phyloP scores from a whole-genome alignment of 2,329 filamentous ascomycete species.

The Trichoderma arundinaceum region DNA sequence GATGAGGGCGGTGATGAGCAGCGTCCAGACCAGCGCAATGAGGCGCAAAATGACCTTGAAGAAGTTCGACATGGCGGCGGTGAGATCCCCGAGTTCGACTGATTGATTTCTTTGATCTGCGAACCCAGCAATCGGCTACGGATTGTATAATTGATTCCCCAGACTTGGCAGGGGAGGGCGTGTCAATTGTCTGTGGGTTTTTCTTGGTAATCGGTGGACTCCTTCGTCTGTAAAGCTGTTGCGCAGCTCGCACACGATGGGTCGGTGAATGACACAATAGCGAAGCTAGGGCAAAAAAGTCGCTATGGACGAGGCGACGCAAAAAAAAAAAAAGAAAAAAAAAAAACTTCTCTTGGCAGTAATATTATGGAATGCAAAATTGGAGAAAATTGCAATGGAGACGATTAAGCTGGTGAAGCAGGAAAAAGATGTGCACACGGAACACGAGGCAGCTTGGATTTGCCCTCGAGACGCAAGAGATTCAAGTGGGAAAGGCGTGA shows the following conservation, averaged over 20 bases:
- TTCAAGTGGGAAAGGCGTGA: slow-evolving; percentile 10
- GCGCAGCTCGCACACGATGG: slow-evolving; percentile 1
- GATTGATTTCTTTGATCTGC: background rate
- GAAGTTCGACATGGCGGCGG: slow-evolving; percentile 43
- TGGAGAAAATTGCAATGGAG: background rate
- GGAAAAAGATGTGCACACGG: background rate
- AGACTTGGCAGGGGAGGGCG: slow-evolving; percentile 3
- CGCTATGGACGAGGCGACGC: background rate
- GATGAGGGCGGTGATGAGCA: slow-evolving; percentile 61
- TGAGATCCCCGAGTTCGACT: slow-evolving; percentile 8
- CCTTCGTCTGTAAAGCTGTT: slow-evolving; percentile 9
- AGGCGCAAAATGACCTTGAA: slow-evolving; percentile 55
- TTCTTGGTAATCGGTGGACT: slow-evolving; percentile 3
- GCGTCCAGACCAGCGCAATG: slow-evolving; percentile 57
- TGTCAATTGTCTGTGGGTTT: background rate
- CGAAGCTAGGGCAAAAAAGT: background rate
- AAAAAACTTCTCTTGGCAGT: no score
- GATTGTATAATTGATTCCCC: background rate
- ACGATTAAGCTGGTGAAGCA: background rate
- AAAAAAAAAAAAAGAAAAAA: background rate
- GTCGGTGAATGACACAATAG: background rate
- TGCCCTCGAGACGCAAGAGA: background rate
- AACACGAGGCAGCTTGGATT: background rate
- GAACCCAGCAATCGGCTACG: background rate
- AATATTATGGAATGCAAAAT: no score